Evolutionary conservation across 352 stramenopile genomes (phyloP).

Genomic region (Thalassiosira exigua): DNA sequence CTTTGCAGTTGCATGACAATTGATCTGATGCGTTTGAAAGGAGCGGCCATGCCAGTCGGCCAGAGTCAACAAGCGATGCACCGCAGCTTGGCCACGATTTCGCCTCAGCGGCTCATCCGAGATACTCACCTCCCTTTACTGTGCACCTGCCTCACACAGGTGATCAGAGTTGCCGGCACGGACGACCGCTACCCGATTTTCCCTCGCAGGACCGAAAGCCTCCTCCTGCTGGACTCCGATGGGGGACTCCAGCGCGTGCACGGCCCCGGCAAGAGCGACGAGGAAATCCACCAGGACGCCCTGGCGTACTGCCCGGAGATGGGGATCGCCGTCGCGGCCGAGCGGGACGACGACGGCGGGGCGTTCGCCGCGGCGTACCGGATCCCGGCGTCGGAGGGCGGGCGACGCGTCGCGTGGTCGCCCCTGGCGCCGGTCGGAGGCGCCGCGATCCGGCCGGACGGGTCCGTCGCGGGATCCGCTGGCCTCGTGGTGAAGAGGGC

Average conservation of each 20-base stretch:
- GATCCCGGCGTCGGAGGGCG: background rate
- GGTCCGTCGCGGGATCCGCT: background rate
- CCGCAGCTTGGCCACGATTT: no score
- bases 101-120: no score
- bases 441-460: no score
- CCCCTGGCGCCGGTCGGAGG: background rate
- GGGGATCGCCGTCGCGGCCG: constrained; percentile 33
- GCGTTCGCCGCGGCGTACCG: constrained; percentile 9
- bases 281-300: constrained; percentile 37
- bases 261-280: constrained; percentile 24
- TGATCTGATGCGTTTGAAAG: no score
- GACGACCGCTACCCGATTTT: constrained; percentile 38
- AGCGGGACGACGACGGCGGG: constrained; percentile 11
- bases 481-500: constrained; percentile 36
- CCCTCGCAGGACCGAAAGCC: constrained; percentile 27
- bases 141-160: no score
- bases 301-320: constrained; percentile 45
- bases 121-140: no score
- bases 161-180: constrained; percentile 26
- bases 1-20: no score
- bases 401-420: background rate
- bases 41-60: no score
- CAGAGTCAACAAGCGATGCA: no score
- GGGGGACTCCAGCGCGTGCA: constrained; percentile 19
- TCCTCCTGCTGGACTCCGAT: constrained; percentile 25